Base-by-base conservation (phyloP, 768 basidiomycete species). In the Auriculariales sp. region DNA sequence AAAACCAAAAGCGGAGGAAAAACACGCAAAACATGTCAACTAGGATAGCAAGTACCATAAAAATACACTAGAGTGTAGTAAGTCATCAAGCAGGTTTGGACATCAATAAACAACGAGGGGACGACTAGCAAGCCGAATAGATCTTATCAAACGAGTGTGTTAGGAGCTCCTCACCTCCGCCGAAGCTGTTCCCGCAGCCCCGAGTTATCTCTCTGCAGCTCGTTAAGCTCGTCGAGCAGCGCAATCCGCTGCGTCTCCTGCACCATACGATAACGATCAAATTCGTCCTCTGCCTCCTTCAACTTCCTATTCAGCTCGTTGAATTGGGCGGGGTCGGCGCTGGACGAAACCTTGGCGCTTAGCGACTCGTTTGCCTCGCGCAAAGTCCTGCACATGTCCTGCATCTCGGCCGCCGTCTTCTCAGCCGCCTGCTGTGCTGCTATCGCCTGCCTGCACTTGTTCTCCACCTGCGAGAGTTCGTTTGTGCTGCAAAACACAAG, bases 221-320 rank as follows among this genome's bases (percentile, higher is more conserved):
- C 70, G 61, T 88, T 91, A 57, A 94, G 71, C 67, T 94, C 90
- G 59, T 95, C 91, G 35, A 99, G 70, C 49, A 99, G 61, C 28
- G 83, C 81, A 49, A 89, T 78, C 55, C 83, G 72, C 66, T 93
- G 91, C 7, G 71, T 74, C 65, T 90, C 84, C 58, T 92, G 88
- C 14, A 78, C 77, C 55, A 66, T 70, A 34, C 70, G 72, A 84
- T 78, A 32, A 68, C 73, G 15, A 15, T 82, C 73, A 33, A 89
- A 63, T 60, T 92, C 84, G 25, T 77, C 80, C 58, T 75, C 69
- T 7, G 81, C 80, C 17, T 73, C 70, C 46, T 77, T 72, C 42
- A 91, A 70, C 47, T 78, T 72, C 42, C 73, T 73, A 57, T 74
- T 71, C 46, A 72, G 69, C 49, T 81, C 83, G 6, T 67, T 61